Conservation (phyloP, 352 stramenopile genomes). For the Blastocystis sp. region DNA sequence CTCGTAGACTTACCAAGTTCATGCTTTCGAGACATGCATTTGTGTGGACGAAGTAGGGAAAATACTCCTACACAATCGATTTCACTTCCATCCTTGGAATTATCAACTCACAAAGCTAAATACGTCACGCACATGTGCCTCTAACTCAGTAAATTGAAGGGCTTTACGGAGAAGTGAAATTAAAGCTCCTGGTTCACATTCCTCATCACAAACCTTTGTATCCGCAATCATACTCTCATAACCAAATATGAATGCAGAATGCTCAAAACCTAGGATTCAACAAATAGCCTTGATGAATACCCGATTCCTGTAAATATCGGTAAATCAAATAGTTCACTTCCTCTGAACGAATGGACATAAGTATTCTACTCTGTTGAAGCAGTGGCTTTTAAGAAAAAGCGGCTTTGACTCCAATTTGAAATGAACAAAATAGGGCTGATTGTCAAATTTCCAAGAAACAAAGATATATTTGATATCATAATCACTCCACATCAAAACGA, state of each 20-base stretch:
- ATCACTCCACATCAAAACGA: too few species aligned
- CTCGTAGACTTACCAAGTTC: not conserved
- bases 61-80: constrained; percentile 41
- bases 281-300: not conserved
- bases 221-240: constrained; percentile 56
- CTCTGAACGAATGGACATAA: constrained; percentile 53
- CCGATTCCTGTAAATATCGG: constrained; percentile 48
- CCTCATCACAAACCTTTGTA: constrained; percentile 21
- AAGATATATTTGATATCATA: too few species aligned
- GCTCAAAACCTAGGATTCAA: constrained; percentile 18
- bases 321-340: constrained; percentile 62
- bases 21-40: constrained; percentile 38
- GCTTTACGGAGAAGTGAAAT: constrained; percentile 43
- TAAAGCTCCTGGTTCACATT: constrained; percentile 18
- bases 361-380: not conserved
- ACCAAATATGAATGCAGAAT: constrained; percentile 49
- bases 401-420: not conserved
- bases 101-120: not conserved
- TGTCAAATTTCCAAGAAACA: too few species aligned
- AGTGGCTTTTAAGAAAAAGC: not conserved
- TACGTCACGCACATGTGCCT: constrained; percentile 40
- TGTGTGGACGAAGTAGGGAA: constrained; percentile 8
- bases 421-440: too few species aligned
- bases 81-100: constrained; percentile 35
- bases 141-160: constrained; percentile 32